Evolutionary conservation across 352 stramenopile species (phyloP), one percentile per base, ranked within the genome.

Genomic region (Pythium sp.): DNA sequence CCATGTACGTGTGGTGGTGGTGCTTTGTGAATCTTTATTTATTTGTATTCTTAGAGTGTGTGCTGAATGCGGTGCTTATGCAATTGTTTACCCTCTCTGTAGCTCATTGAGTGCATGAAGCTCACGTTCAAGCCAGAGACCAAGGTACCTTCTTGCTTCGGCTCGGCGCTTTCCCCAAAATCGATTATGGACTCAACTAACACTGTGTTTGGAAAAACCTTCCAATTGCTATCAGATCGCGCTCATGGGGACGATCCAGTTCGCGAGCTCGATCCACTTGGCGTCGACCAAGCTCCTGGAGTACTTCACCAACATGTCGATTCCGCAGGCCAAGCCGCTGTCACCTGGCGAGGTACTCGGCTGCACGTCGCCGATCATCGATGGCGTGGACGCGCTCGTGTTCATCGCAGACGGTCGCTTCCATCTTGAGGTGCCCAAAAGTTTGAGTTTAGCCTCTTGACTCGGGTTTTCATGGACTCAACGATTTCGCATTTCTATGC

Each of bases 371-470:
- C 98, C 98, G 7, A 82, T 91, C 15, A 91, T 99, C 34, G 76
- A 95, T 26, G 90, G 96, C n/a, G 79, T 91, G 11, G 89, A 98
- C 20, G 87, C 96, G 22, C 86, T 99, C 51, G 90, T 99, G 20
- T 99, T 99, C 81, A 90, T 99, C 51, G 98, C 98, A 7, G 98
- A 99, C 72, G 98, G 98, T 6, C 89, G 98, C 41, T 99, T 99
- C 74, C 98, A 99, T 74, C 88, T 99, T 32, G 98, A 99, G 86
- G 92, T 97, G 64, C 53, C 54, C 51, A 32, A 32, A 32, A 57
- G 20, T 53, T 46, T 22, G 28, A n/a, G n/a, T 5, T 22, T 22
- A 43, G 8, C 18, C 18, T 9, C 5, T 24, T 5, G 18, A 20
- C 43, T 32, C 32, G 20, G 20, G 28, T 55, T 41, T 30, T n/a